phyloP scores from a whole-genome alignment of 2,329 filamentous ascomycete species.

The Colletotrichum cordylinicola region DNA sequence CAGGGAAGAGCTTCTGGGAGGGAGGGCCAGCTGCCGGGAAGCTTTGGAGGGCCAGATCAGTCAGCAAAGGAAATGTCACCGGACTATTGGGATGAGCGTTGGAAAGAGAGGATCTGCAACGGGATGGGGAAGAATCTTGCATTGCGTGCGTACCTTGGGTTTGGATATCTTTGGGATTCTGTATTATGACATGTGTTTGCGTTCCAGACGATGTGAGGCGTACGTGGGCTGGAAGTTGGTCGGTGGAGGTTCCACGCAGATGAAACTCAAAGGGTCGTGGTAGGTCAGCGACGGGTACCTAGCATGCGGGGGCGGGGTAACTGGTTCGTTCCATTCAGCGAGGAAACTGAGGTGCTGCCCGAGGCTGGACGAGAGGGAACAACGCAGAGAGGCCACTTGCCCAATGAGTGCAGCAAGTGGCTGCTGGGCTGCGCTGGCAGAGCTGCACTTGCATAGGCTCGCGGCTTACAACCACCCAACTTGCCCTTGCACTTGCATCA shows the following conservation, averaged over 20 bases:
- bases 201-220: slow-evolving; percentile 10
- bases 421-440: background rate
- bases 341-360: background rate
- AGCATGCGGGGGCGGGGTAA: slow-evolving; percentile 7
- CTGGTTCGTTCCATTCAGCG: background rate
- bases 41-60: slow-evolving; percentile 1
- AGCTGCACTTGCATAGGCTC: background rate
- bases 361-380: background rate
- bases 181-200: slow-evolving; percentile 10
- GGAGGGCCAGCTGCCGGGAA: slow-evolving; percentile 4
- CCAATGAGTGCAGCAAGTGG: background rate
- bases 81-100: background rate
- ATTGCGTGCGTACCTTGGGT: slow-evolving; percentile 7
- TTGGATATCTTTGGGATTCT: background rate
- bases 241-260: slow-evolving; percentile 15
- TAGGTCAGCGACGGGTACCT: background rate
- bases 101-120: background rate
- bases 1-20: slow-evolving; percentile 16
- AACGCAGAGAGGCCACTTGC: background rate
- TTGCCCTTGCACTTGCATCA: background rate
- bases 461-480: background rate
- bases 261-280: slow-evolving; percentile 21
- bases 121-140: background rate
- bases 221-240: background rate
- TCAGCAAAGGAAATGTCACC: background rate